Conservation (phyloP, 148 eudicot species). For the Vaccinium myrtillus region DNA sequence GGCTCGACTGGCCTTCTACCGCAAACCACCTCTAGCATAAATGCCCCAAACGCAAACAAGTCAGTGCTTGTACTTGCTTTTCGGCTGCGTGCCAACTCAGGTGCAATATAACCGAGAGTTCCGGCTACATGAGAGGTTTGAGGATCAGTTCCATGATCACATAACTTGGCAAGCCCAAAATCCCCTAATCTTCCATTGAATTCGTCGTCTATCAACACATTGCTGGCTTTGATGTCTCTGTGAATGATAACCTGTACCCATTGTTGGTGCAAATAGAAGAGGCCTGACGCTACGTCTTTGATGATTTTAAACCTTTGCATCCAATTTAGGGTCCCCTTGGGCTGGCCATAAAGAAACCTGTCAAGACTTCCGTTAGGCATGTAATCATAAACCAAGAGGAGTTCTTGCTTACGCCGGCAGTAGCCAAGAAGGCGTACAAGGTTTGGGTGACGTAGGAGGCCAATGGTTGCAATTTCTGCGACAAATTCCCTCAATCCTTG, state of each 20-base stretch:
- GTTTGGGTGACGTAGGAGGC: neutral
- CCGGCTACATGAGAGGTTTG: slow-evolving; percentile 7
- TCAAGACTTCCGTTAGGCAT: neutral
- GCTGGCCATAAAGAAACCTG: neutral
- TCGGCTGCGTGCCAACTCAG: neutral
- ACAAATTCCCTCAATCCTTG: slow-evolving; percentile 14
- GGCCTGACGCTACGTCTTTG: neutral
- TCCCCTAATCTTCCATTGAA: neutral
- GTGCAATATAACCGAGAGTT: neutral
- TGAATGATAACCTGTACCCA: too few species aligned
- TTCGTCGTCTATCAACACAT: too few species aligned
- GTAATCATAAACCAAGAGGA: slow-evolving; percentile 4
- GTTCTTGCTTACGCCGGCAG: slow-evolving; percentile 10
- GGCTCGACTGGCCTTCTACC: slow-evolving; percentile 7
- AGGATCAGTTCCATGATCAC: neutral
- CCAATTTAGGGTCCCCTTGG: neutral
- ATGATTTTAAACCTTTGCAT: slow-evolving; percentile 8
- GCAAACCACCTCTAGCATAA: slow-evolving; percentile 12
- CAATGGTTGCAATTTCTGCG: slow-evolving; percentile 14
- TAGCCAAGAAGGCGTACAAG: slow-evolving; percentile 11
- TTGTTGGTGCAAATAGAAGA: too few species aligned
- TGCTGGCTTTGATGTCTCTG: too few species aligned
- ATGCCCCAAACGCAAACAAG: slow-evolving; percentile 9
- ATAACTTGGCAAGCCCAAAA: slow-evolving; percentile 10
- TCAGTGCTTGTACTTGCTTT: slow-evolving; percentile 13